phyloP scores from a whole-genome alignment of 2,329 filamentous ascomycete species.

The Fusarium veterinarium region DNA sequence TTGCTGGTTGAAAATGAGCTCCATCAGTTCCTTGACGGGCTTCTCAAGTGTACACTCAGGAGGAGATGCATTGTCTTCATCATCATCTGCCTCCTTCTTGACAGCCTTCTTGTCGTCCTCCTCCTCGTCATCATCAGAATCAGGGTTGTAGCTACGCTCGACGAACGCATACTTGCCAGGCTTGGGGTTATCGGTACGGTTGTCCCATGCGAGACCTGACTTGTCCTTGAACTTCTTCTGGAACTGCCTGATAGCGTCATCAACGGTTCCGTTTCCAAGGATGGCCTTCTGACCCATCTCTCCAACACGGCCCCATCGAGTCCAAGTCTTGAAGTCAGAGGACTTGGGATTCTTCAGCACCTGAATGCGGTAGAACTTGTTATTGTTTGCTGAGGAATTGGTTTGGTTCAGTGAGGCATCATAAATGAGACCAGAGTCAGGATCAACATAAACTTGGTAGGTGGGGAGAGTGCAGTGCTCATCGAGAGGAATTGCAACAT shows the following conservation, averaged over 20 bases:
- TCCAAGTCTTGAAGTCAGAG: slow-evolving; percentile 71
- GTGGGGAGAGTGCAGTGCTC: slow-evolving; percentile 52
- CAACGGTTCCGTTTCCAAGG: slow-evolving; percentile 56
- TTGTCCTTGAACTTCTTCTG: slow-evolving; percentile 73
- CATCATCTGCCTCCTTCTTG: slow-evolving; percentile 53
- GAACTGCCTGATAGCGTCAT: slow-evolving; percentile 61
- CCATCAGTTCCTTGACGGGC: slow-evolving; percentile 75
- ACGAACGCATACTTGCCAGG: slow-evolving; percentile 82
- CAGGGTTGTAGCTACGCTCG: slow-evolving; percentile 79
- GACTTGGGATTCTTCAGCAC: slow-evolving; percentile 57
- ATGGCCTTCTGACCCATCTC: slow-evolving; percentile 63
- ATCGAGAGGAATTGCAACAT: slow-evolving; percentile 63
- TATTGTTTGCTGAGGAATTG: slow-evolving; percentile 77
- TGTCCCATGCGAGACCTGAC: slow-evolving; percentile 66
- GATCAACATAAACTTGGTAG: slow-evolving; percentile 73
- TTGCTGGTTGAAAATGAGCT: slow-evolving; percentile 84
- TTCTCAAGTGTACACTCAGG: slow-evolving; percentile 68
- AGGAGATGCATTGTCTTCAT: slow-evolving; percentile 48
- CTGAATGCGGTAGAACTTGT: slow-evolving; percentile 86
- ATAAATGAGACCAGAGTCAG: slow-evolving; percentile 71
- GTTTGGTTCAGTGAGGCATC: slow-evolving; percentile 86
- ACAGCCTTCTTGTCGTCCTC: slow-evolving; percentile 46
- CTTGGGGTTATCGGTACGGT: slow-evolving; percentile 67
- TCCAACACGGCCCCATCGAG: slow-evolving; percentile 83
- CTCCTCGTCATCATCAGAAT: slow-evolving; percentile 69